Conservation (phyloP, 257 asterid genomes). For the Cinchona pubescens region DNA sequence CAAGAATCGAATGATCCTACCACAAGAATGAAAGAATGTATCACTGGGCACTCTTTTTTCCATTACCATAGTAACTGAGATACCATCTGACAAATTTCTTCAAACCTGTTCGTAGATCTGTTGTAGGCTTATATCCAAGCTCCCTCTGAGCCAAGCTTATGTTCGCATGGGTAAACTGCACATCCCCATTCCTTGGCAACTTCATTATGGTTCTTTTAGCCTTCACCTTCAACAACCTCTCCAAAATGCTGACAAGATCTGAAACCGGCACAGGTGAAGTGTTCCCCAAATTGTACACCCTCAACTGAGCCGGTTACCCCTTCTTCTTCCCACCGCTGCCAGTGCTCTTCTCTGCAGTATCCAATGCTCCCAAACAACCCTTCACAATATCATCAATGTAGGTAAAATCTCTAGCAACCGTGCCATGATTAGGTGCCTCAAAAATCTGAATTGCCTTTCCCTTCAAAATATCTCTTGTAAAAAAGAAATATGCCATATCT, state of each 20-base stretch:
- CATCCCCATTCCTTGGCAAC: constrained; percentile 94
- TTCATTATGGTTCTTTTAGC: constrained; percentile 77
- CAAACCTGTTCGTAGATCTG: constrained; percentile 89
- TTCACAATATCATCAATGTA: constrained; percentile 92
- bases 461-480: constrained; percentile 79
- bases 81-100: constrained; percentile 98
- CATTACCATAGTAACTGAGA: constrained; percentile 68
- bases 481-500: constrained; percentile 97
- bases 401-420: constrained; percentile 95
- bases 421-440: constrained; percentile 83
- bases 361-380: constrained; percentile 91
- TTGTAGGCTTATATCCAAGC: constrained; percentile 85
- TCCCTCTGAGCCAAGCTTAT: constrained; percentile 83
- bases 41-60: constrained; percentile 78
- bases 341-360: constrained; percentile 91
- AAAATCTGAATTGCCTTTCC: constrained; percentile 81
- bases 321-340: constrained; percentile 97
- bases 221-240: constrained; percentile 79
- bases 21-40: constrained; percentile 46
- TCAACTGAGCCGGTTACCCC: constrained; percentile 80
- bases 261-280: constrained; percentile 94
- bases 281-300: constrained; percentile 87
- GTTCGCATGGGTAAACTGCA: constrained; percentile 86
- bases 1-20: constrained; percentile 60
- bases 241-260: constrained; percentile 88